Base-by-base conservation (phyloP, 179 eudicot species). In the Amaranthus tricolor region DNA sequence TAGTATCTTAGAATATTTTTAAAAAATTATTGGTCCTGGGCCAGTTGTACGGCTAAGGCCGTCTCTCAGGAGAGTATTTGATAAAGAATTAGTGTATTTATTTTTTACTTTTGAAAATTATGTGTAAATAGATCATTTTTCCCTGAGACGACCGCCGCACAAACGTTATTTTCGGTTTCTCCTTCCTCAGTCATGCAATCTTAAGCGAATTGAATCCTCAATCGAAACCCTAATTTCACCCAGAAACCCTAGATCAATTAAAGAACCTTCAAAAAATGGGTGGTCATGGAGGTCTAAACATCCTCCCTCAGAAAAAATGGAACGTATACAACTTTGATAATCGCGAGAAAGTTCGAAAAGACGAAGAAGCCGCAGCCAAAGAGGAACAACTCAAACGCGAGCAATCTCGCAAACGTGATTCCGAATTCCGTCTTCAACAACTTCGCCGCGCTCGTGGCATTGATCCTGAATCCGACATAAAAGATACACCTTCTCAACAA, bases 321-420 rank as follows among this genome's bases (percentile, higher is more conserved):
- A 95, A 95, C 71, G 99, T 95, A 5, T 95, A 95, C 96, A 95
- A 90, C 76, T 92, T 68, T 86, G 99, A 95, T n/a, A 95, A 95
- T 73, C 89, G 97, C 69, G 99, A 95, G 75, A 95, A 95, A 71
- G 97, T 92, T 56, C 80, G 83, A 6, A 82, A 70, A 40, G 97
- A 92, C 78, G 97, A 92, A 78, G 95, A 92, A 84, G 87, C 79
- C 47, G 97, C 99, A 7, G 96, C 97, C 1, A 88, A 75, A 80
- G 96, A 92, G 44, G 99, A 92, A 68, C 97, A 92, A 71, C 54
- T 88, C 66, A 87, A 95, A 74, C 95, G 94, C 70, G 92, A 95
- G 54, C 88, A 92, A 78, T 61, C 90, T 54, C 89, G 88, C 2
- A 85, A 81, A 74, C 90, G 89, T 40, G 93, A 89, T 21, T 65